phyloP scores from a whole-genome alignment of 177 flowering plant species.

The Vitis hybrid region DNA sequence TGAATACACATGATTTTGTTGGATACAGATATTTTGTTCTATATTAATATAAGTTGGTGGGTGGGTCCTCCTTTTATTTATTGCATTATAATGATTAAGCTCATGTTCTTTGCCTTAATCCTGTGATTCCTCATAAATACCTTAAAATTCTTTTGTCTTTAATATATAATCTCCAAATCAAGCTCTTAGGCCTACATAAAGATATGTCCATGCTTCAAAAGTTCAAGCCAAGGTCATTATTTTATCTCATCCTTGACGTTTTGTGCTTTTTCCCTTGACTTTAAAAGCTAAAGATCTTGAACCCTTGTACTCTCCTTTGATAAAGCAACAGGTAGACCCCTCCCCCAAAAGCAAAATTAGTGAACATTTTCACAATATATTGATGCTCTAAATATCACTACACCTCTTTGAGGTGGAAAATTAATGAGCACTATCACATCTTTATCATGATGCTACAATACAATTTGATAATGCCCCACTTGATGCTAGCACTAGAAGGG shows the following conservation, averaged over 20 bases:
- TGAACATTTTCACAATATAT: not conserved
- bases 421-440: not conserved
- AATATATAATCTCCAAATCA: not conserved
- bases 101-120: not conserved
- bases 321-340: slow-evolving; percentile 11
- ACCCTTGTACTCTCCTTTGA: not conserved
- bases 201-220: not conserved
- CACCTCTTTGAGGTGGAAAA: slow-evolving; percentile 9
- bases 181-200: slow-evolving; percentile 2
- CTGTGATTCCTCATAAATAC: not conserved
- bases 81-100: slow-evolving; percentile 1
- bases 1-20: not conserved
- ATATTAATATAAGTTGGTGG: slow-evolving; percentile 11
- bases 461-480: slow-evolving; percentile 3
- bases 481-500: not conserved
- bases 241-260: not conserved
- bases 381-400: not conserved
- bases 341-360: not conserved
- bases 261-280: not conserved
- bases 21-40: slow-evolving; percentile 8
- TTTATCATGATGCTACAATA: not conserved
- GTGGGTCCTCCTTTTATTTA: slow-evolving; percentile 3
- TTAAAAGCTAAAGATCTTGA: slow-evolving; percentile 1
- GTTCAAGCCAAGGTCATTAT: not conserved
- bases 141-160: not conserved